These are phyloP conservation scores for Murraya paniculata DNA, from an alignment of 345 rosid species.

Conservation along the genomic window DNA sequence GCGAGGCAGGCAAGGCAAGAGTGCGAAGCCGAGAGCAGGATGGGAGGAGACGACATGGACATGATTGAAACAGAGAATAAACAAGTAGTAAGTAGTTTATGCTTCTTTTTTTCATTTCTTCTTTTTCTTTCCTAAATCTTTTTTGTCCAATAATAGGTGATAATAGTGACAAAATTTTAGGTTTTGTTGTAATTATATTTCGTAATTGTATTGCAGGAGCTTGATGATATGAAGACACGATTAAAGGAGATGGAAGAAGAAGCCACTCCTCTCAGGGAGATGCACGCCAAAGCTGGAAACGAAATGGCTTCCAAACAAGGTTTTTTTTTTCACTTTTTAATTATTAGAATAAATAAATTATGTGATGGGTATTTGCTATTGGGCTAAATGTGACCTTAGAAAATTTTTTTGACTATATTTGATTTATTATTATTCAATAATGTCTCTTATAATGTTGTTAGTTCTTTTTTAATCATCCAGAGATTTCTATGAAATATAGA, in stretches of 20 bases:
- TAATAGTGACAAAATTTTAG: background rate
- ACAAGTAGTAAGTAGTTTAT: conserved; percentile 18
- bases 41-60: conserved; percentile 42
- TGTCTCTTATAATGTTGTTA: background rate
- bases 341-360: background rate
- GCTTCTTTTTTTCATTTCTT: background rate
- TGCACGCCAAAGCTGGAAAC: conserved; percentile 56
- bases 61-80: conserved; percentile 37
- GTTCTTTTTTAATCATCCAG: background rate
- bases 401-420: too few relatives aligned
- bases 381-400: background rate
- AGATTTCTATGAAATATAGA: too few relatives aligned
- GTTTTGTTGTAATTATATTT: background rate
- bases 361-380: background rate
- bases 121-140: background rate
- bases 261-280: conserved; percentile 53
- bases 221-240: conserved; percentile 49
- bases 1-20: background rate
- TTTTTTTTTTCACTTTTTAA: background rate
- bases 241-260: conserved; percentile 65
- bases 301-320: conserved; percentile 53
- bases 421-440: background rate
- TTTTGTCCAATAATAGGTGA: too few relatives aligned
- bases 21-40: background rate
- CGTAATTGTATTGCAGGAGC: conserved; percentile 34